Percentiles rank a stretch among this genome's conserved stretches.
These are phyloP conservation scores for Pisolithus orientalis DNA, from an alignment of 768 basidiomycete genomes.

Conservation along the genomic window DNA sequence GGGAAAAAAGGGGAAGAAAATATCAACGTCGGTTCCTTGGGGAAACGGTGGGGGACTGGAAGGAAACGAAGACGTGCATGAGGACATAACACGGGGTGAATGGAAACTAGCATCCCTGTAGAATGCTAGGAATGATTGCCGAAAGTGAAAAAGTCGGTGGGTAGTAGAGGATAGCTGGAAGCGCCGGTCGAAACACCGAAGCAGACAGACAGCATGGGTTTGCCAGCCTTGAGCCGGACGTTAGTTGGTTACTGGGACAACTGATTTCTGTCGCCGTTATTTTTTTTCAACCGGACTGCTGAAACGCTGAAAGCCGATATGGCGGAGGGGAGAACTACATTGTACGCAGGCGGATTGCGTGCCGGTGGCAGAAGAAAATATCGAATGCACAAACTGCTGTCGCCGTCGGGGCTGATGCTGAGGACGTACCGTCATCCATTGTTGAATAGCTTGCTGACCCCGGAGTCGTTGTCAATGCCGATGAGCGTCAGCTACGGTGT, in stretches of 20 bases:
- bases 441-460: slow-evolving; percentile 29
- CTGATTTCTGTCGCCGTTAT: slow-evolving; percentile 20
- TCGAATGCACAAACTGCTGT: slow-evolving; percentile 44
- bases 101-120: slow-evolving; percentile 10
- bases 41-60: slow-evolving; percentile 19
- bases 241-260: slow-evolving; percentile 12
- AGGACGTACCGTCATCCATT: slow-evolving; percentile 74
- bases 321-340: slow-evolving; percentile 18
- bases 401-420: slow-evolving; percentile 70
- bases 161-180: not conserved
- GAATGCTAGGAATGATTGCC: slow-evolving; percentile 15
- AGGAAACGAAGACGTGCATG: not conserved
- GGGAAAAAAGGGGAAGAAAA: slow-evolving; percentile 30
- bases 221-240: slow-evolving; percentile 32
- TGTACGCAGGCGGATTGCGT: slow-evolving; percentile 21
- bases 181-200: slow-evolving; percentile 5
- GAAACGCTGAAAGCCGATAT: slow-evolving; percentile 19
- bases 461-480: slow-evolving; percentile 18
- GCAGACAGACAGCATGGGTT: slow-evolving; percentile 6
- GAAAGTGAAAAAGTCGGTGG: slow-evolving; percentile 4
- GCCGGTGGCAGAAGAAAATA: slow-evolving; percentile 35
- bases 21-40: slow-evolving; percentile 38
- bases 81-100: not conserved
- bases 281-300: slow-evolving; percentile 20
- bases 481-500: slow-evolving; percentile 2